Conservation (phyloP, 306 rosid genomes). For the Canavalia ensiformis region DNA sequence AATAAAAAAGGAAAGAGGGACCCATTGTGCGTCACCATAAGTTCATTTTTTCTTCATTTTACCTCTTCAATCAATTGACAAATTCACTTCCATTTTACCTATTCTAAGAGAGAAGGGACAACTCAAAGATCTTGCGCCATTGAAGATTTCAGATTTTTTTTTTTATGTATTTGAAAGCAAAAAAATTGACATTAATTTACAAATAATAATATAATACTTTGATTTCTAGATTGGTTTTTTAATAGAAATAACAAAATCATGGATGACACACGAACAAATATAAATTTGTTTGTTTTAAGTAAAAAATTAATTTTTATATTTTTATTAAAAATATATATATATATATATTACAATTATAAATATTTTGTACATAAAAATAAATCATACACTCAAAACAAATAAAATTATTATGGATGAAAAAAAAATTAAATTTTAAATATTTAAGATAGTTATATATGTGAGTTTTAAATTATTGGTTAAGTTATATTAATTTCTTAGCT, state of each 20-base stretch:
- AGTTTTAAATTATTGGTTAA: too few species aligned
- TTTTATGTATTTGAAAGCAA: conserved; percentile 9
- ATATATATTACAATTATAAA: too few species aligned
- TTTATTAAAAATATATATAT: too few species aligned
- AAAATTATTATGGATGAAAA: too few species aligned
- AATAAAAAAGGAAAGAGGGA: not conserved
- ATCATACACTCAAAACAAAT: too few species aligned
- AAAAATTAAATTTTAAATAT: too few species aligned
- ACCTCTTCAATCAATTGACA: conserved; percentile 35
- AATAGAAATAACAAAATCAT: conserved; percentile 7
- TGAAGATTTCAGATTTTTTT: not conserved
- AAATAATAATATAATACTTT: not conserved
- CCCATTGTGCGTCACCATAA: not conserved
- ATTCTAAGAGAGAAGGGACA: conserved; percentile 41
- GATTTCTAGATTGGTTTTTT: not conserved
- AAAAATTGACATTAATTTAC: conserved; percentile 2
- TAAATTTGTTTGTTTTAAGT: not conserved
- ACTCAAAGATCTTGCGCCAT: not conserved
- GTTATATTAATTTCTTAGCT: too few species aligned
- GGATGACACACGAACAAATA: conserved; percentile 29
- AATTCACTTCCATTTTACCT: conserved; percentile 42
- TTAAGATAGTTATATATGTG: too few species aligned
- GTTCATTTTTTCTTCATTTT: not conserved
- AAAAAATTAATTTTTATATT: not conserved
- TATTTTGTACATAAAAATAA: too few species aligned